Conservation (phyloP, 2,329 filamentous ascomycete genomes). For the Talaromyces verruculosus region DNA sequence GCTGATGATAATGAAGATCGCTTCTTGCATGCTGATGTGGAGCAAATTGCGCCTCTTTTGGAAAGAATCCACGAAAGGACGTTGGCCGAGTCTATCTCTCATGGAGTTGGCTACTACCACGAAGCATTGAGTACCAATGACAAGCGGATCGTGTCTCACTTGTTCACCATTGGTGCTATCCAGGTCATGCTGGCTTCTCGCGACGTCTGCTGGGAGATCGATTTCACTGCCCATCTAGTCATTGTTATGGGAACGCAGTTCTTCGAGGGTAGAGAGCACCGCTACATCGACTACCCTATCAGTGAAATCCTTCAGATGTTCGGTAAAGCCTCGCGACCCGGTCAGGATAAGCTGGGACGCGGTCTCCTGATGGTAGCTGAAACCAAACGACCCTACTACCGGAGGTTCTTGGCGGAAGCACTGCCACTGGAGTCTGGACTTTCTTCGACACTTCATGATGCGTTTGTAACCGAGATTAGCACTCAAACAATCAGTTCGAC, state of each 20-base stretch:
- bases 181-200: slow-evolving; percentile 80
- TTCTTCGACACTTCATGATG: slow-evolving; percentile 87
- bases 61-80: slow-evolving; percentile 81
- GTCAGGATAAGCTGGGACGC: slow-evolving; percentile 75
- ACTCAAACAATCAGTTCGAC: slow-evolving; percentile 93
- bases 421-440: slow-evolving; percentile 93
- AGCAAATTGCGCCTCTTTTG: slow-evolving; percentile 79
- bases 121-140: slow-evolving; percentile 87
- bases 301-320: slow-evolving; percentile 98
- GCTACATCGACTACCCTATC: slow-evolving; percentile 93
- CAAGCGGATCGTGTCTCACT: slow-evolving; percentile 88
- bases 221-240: slow-evolving; percentile 83
- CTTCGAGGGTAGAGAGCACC: slow-evolving; percentile 93
- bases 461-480: slow-evolving; percentile 95
- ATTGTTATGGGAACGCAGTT: slow-evolving; percentile 98
- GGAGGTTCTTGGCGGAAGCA: slow-evolving; percentile 96
- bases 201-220: slow-evolving; percentile 94
- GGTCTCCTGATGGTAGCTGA: slow-evolving; percentile 96
- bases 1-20: slow-evolving; percentile 90
- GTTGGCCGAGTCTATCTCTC: slow-evolving; percentile 82
- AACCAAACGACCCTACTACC: slow-evolving; percentile 96
- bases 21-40: slow-evolving; percentile 80
- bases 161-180: slow-evolving; percentile 85
- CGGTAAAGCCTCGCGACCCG: slow-evolving; percentile 79
- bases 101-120: slow-evolving; percentile 96